Conservation (phyloP, 2,329 filamentous ascomycete genomes). For the Claviceps lovelessii region DNA sequence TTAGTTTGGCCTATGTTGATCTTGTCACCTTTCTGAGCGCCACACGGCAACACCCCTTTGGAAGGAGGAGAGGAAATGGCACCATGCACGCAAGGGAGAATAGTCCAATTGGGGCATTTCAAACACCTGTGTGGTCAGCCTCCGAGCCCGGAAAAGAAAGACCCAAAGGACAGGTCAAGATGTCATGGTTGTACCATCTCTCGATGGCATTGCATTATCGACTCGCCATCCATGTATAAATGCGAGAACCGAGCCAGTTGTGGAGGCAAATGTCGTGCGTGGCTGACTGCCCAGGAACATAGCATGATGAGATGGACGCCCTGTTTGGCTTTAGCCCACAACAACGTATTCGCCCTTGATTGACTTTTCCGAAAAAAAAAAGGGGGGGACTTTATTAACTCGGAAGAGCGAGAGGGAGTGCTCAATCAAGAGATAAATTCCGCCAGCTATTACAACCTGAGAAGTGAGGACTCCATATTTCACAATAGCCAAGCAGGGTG, state of each 20-base stretch:
- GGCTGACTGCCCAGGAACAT: background rate
- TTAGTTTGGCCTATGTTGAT: background rate
- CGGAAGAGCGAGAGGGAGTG: too few species aligned
- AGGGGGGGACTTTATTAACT: too few species aligned
- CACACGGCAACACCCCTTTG: background rate
- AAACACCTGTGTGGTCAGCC: background rate
- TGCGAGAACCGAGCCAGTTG: background rate
- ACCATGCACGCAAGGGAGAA: constrained; percentile 4
- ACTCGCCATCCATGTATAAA: background rate
- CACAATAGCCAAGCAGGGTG: too few species aligned
- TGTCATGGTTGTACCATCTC: background rate
- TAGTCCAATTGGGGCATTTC: background rate
- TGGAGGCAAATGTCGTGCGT: background rate
- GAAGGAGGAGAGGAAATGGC: background rate
- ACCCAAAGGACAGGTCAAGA: background rate
- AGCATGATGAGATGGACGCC: background rate
- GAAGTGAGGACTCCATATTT: too few species aligned
- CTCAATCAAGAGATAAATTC: too few species aligned
- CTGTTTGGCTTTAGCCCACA: background rate
- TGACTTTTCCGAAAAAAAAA: background rate
- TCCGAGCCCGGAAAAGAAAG: constrained; percentile 1
- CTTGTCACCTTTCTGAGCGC: background rate
- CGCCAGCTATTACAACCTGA: too few species aligned
- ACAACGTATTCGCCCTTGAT: background rate
- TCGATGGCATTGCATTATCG: background rate